Percentiles rank a stretch among this genome's conserved stretches.
These are phyloP conservation scores for Leccinum uliginosum DNA, from an alignment of 768 basidiomycete genomes.

Conservation along the genomic window DNA sequence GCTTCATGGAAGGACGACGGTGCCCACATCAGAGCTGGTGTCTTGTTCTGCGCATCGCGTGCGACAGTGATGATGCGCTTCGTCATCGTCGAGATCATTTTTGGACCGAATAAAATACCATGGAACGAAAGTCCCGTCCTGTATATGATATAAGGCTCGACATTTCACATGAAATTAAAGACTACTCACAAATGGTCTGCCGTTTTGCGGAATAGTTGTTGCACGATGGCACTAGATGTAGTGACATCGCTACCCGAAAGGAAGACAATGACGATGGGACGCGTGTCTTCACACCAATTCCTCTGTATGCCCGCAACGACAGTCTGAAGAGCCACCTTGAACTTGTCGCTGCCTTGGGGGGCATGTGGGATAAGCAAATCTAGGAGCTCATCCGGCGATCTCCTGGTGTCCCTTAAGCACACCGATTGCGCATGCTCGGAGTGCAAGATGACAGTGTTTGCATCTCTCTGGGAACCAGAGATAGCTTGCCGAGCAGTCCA, in stretches of 20 bases:
- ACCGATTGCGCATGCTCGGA: constrained; percentile 19
- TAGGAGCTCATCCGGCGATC: constrained; percentile 43
- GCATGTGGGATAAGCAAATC: constrained; percentile 30
- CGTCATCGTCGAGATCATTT: constrained; percentile 23
- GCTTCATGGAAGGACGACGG: constrained; percentile 48
- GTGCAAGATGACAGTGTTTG: constrained; percentile 54
- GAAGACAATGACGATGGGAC: constrained; percentile 50
- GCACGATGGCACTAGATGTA: constrained; percentile 30
- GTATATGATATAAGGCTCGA: neutral
- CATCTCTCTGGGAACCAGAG: constrained; percentile 36
- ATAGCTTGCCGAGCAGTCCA: constrained; percentile 46
- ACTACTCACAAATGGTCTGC: constrained; percentile 37
- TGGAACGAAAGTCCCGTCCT: constrained; percentile 58
- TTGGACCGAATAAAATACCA: constrained; percentile 48
- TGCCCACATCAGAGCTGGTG: constrained; percentile 21
- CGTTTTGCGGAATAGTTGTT: constrained; percentile 34
- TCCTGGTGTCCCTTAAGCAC: constrained; percentile 40
- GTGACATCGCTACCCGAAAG: constrained; percentile 50
- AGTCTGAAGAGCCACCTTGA: constrained; percentile 34
- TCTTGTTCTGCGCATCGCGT: constrained; percentile 38
- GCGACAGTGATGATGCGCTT: constrained; percentile 48
- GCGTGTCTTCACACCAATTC: constrained; percentile 40
- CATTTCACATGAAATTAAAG: rapidly evolving
- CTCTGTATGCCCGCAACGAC: constrained; percentile 35
- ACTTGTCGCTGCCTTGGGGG: constrained; percentile 40